Conservation (phyloP, 108 stramenopile genomes). For the Bacterosira constricta region DNA sequence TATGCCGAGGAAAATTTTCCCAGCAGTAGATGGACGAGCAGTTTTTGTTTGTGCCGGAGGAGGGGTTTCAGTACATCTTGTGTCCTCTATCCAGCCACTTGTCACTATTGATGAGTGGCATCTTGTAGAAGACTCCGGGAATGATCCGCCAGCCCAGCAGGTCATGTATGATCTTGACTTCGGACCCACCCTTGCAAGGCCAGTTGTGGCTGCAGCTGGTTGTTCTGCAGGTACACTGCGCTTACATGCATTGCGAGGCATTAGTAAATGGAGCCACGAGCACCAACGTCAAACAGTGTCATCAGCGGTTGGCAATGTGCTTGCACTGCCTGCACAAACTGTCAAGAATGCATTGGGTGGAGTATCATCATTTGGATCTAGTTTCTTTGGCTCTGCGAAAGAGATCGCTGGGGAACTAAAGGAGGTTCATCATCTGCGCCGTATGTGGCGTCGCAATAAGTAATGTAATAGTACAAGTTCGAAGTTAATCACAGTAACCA, state of each 20-base stretch:
- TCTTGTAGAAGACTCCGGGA: conserved; percentile 64
- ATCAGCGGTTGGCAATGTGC: conserved; percentile 67
- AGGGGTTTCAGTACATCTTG: conserved; percentile 76
- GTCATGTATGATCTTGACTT: conserved; percentile 82
- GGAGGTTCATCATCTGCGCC: too few species aligned
- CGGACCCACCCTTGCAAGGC: conserved; percentile 83
- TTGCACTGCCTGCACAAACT: conserved; percentile 73
- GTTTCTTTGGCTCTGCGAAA: conserved; percentile 75
- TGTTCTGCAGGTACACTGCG: conserved; percentile 82
- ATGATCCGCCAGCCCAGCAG: conserved; percentile 27
- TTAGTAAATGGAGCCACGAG: conserved; percentile 78
- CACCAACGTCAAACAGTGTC: conserved; percentile 40
- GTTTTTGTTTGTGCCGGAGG: conserved; percentile 77
- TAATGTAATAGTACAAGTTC: too few species aligned
- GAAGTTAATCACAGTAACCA: too few species aligned
- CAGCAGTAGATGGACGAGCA: conserved; percentile 83
- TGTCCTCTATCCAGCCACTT: conserved; percentile 76
- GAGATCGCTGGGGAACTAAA: conserved; percentile 82
- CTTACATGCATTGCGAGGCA: conserved; percentile 86
- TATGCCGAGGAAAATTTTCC: conserved; percentile 67
- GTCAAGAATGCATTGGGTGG: conserved; percentile 79
- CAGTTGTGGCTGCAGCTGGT: conserved; percentile 84
- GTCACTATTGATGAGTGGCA: conserved; percentile 85
- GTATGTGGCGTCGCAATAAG: too few species aligned
- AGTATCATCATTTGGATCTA: conserved; percentile 69